phyloP scores from a whole-genome alignment of 2,329 filamentous ascomycete species.

The Periconia sp. region DNA sequence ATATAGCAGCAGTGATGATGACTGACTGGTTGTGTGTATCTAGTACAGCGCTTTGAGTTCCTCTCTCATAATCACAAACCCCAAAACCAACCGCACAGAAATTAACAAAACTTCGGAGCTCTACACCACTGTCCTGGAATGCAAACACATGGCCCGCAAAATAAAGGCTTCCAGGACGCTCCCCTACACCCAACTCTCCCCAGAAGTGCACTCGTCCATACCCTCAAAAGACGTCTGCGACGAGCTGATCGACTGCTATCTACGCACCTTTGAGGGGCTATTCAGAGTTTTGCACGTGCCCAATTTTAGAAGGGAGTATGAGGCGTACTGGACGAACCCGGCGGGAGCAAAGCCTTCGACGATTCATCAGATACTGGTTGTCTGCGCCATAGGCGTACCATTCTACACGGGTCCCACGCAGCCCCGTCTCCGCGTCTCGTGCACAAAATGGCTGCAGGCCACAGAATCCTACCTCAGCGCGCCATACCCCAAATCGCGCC shows the following conservation, averaged over 20 bases:
- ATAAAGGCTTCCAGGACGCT: conserved; percentile 56
- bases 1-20: no score
- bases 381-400: conserved; percentile 40
- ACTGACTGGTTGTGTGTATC: conserved; percentile 1
- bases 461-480: conserved; percentile 61
- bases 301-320: conserved; percentile 56
- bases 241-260: conserved; percentile 56
- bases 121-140: conserved; percentile 36
- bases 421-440: conserved; percentile 44
- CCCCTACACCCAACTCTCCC: conserved; percentile 49
- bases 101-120: conserved; percentile 31
- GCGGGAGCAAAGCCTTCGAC: conserved; percentile 52
- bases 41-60: conserved; percentile 27
- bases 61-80: conserved; percentile 38
- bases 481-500: conserved; percentile 59
- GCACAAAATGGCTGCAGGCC: conserved; percentile 61
- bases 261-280: conserved; percentile 55
- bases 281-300: conserved; percentile 60
- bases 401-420: conserved; percentile 59
- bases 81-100: conserved; percentile 45
- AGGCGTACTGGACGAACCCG: conserved; percentile 55
- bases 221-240: conserved; percentile 55
- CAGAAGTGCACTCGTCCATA: conserved; percentile 49
- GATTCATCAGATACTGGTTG: conserved; percentile 58
- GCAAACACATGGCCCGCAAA: conserved; percentile 59